Evolutionary conservation across 2,329 filamentous ascomycete species (phyloP), one percentile per base, ranked within the genome.

Genomic region (Alternaria panax): DNA sequence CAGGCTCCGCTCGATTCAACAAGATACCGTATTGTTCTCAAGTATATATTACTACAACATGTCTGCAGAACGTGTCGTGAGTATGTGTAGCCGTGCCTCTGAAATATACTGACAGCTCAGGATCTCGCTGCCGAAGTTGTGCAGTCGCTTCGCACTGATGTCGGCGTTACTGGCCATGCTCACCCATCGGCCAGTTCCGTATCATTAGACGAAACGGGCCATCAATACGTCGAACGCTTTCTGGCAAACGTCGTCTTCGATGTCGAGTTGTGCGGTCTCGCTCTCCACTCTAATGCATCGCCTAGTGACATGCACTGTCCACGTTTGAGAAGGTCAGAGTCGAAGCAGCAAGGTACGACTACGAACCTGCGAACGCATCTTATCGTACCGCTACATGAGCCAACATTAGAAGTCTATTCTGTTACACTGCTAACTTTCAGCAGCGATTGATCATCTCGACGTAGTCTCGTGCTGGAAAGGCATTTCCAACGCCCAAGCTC

Each of bases 381-480:
- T 11, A 38, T 9, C 34, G 9, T 4, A 38, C 20, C 34, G n/a
- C 7, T 9, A 18, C 34, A 20, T 9, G 11, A 38, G n/a, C 7
- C 34, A n/a, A 18, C 9, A 5, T 20, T 9, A 20, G n/a, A 38
- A 38, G n/a, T 38, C 20, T 9, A 11, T 7, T 11, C 34, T 38
- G 14, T 22, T 22, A 7, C 25, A 20, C 7, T 18, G 50, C 64
- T 62, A 34, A 54, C 25, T n/a, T 11, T 16, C 5, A 51, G 54
- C 54, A 47, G 54, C 54, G 5, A 54, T 73, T 47, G 70, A 65
- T 27, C 72, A 77, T 55, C 66, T 78, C 25, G 77, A 79, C 51
- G 60, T 74, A 5, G 60, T 75, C 3, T 70, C 73, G 7, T 77
- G 70, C 43, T 80, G 78, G 78, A 79, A 74, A 57, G 67, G 69